Conservation (phyloP, 495 filamentous ascomycete species). For the Podospora tetraspora region DNA sequence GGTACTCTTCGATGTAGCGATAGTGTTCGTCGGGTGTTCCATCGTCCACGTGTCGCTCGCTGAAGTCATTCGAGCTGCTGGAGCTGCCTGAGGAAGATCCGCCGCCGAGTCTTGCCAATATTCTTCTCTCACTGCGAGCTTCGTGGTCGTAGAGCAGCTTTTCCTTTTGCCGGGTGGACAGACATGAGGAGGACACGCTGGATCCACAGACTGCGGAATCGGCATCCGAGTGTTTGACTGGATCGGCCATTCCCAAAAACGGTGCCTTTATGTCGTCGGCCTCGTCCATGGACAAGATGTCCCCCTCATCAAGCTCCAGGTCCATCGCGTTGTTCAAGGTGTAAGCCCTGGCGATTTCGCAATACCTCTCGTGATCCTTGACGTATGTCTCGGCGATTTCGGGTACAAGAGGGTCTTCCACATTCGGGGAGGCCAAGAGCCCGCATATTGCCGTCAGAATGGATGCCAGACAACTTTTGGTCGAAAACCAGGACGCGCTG, state of each 20-base stretch:
- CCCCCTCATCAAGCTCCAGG: neutral
- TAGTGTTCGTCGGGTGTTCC: neutral
- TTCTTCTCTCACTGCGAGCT: neutral
- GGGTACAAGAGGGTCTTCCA: slow-evolving; percentile 20
- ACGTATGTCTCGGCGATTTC: slow-evolving; percentile 23
- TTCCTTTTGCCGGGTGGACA: neutral
- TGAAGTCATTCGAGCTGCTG: neutral
- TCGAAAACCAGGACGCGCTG: neutral
- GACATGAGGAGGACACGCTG: neutral
- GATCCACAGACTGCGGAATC: neutral
- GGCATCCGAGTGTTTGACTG: neutral
- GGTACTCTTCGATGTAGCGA: neutral
- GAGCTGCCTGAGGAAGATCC: neutral
- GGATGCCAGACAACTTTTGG: slow-evolving; percentile 1
- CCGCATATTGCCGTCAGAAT: slow-evolving; percentile 15
- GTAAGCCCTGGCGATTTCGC: neutral
- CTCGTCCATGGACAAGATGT: neutral
- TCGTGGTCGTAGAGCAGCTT: neutral
- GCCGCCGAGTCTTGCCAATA: neutral
- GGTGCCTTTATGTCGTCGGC: neutral
- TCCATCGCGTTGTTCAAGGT: neutral
- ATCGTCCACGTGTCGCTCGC: neutral
- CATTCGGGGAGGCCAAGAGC: slow-evolving; percentile 14
- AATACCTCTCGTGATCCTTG: neutral
- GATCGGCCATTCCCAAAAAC: neutral